Conservation (phyloP, 257 asterid species). For the Jaltomata sinuosa region DNA sequence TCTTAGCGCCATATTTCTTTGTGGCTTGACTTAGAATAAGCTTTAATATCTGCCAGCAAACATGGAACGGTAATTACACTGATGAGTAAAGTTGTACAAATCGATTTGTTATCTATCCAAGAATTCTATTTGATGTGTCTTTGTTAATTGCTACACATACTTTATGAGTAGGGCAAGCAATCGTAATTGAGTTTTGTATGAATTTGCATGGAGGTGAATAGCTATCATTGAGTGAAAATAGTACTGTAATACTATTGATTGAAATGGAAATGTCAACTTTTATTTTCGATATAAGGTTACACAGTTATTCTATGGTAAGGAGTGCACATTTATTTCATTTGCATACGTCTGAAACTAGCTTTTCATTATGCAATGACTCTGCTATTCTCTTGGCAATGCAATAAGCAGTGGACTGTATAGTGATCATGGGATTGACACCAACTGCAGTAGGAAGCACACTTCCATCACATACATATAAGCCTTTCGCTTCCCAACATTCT, state of each 20-base stretch:
- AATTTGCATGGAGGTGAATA: background rate
- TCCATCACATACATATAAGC: slow-evolving; percentile 73
- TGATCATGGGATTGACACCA: slow-evolving; percentile 90
- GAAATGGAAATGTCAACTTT: background rate
- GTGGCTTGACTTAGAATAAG: background rate
- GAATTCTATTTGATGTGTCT: background rate
- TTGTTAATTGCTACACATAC: background rate
- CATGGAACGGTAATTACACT: background rate
- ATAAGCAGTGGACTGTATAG: slow-evolving; percentile 72
- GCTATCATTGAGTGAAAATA: background rate
- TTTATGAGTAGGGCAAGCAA: background rate
- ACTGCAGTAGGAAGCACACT: slow-evolving; percentile 74
- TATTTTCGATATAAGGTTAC: background rate
- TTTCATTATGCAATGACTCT: slow-evolving; percentile 15
- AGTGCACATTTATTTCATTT: background rate
- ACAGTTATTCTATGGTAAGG: background rate
- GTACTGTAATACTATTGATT: background rate
- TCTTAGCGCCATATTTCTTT: background rate
- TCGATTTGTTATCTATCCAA: background rate
- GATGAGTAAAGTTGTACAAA: background rate
- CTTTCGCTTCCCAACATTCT: slow-evolving; percentile 87
- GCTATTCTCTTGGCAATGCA: slow-evolving; percentile 63
- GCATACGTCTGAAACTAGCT: background rate
- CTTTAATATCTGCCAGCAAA: background rate
- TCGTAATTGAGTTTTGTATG: background rate